Base-by-base conservation (phyloP, 495 filamentous ascomycete species). In the Neurospora sp. region DNA sequence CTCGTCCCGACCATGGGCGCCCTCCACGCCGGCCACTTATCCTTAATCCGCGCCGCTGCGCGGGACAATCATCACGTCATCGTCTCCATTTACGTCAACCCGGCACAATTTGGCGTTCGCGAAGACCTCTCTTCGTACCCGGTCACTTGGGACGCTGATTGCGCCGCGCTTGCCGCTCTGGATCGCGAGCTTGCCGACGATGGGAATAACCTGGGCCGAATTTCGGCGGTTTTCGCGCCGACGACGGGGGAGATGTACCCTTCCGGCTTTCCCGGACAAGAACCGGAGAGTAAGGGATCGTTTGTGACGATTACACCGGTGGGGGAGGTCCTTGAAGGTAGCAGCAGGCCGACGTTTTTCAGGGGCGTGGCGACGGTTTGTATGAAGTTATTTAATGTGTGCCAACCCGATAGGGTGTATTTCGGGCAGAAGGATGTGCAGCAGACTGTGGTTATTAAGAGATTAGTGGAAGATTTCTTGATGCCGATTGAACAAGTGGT, bases 351-450 rank as follows among this genome's bases (percentile, higher is more conserved):
- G 5, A 94, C 96, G 17, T 99, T 99, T 82, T 98, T 99, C 81
- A 85, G 96, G 31, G 96, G 96, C 6, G 96, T 99, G 34, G 95
- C 96, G 36, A 98, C 96, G 13, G 92, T 99, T 13, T 97, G 94
- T 83, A 95, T 94, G 91, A 99, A 99, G 86, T 83, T 99, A 31
- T 96, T 99, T 83, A 98, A 98, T 78, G 93, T 95, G 69, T 91
- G 94, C 45, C 87, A 90, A 76, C 93, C 96, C 3, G 93, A 97
- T 54, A 88, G 89, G 59, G 96, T 94, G 1, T 99, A 97, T 79
- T 98, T 99, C 82, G 96, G 96, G 1, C 96, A 98, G 83, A 98
- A 99, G 83, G 96, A 99, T 77, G 89, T 98, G 21, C 96, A 99
- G 82, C 96, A 99, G 83, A 96, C 93, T 0, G 92, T 95, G 9